Percentiles rank a stretch among this genome's conserved stretches.
Evolutionary conservation across 805 yeast species (phyloP).

Genomic region (Scheffersomyces ergatensis): DNA sequence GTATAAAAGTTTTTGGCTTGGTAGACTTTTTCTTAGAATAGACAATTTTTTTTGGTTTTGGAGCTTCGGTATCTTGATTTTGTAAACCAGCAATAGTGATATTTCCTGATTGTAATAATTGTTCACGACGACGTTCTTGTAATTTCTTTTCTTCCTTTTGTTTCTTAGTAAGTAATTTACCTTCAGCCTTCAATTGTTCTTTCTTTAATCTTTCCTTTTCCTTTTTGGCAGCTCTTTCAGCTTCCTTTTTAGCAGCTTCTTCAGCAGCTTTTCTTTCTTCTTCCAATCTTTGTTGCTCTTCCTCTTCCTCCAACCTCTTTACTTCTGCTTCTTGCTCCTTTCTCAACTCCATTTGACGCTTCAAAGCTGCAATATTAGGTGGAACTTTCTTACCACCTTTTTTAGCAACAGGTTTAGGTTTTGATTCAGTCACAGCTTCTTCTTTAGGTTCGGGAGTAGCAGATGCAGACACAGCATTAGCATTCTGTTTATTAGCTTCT

Average conservation of each 20-base stretch:
- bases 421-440: constrained; percentile 33
- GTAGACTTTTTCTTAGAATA: constrained; percentile 70
- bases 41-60: constrained; percentile 64
- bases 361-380: constrained; percentile 89
- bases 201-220: constrained; percentile 85
- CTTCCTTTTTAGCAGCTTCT: constrained; percentile 67
- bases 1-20: constrained; percentile 36
- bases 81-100: constrained; percentile 72
- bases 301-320: constrained; percentile 69
- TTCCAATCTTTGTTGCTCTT: constrained; percentile 45
- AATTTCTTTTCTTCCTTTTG: constrained; percentile 90
- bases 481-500: constrained; percentile 43
- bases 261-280: constrained; percentile 50
- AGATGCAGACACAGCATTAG: constrained; percentile 34
- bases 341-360: constrained; percentile 81
- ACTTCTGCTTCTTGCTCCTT: constrained; percentile 87
- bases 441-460: constrained; percentile 30
- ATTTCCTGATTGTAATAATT: constrained; percentile 70
- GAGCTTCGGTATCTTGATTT: constrained; percentile 16
- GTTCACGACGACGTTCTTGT: constrained; percentile 86
- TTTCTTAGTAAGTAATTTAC: constrained; percentile 88
- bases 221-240: constrained; percentile 61
- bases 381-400: constrained; percentile 78
- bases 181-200: constrained; percentile 94
- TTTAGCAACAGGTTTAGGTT: constrained; percentile 34